These are phyloP conservation scores for Acorus calamus DNA, from an alignment of 106 monocot species.

Conservation along the genomic window DNA sequence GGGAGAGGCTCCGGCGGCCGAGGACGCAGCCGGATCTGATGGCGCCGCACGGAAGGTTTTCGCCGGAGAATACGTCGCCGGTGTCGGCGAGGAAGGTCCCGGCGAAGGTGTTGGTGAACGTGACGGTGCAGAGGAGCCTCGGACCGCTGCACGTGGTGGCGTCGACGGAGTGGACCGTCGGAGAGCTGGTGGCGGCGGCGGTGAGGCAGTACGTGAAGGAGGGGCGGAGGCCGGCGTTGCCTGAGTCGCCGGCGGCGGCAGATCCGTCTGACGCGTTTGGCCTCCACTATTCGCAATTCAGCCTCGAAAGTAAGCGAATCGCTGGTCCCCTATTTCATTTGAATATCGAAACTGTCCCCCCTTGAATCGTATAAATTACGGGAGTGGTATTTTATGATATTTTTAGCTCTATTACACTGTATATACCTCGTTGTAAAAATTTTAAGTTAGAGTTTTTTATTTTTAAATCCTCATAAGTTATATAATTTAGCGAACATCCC, in stretches of 20 bases:
- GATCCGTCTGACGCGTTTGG: conserved; percentile 31
- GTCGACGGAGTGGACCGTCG: conserved; percentile 55
- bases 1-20: conserved; percentile 6
- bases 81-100: conserved; percentile 20
- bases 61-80: not conserved
- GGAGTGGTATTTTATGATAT: no score
- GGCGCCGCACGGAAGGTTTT: not conserved
- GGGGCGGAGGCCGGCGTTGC: conserved; percentile 40
- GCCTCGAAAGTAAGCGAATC: conserved; percentile 37
- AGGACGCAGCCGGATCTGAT: conserved; percentile 11
- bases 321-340: no score
- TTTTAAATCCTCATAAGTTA: no score
- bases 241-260: conserved; percentile 1
- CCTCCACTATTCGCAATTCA: conserved; percentile 87
- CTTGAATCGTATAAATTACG: no score
- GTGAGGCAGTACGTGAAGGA: conserved; percentile 60
- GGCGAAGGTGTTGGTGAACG: conserved; percentile 62
- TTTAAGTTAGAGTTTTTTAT: no score
- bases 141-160: conserved; percentile 74
- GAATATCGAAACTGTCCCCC: no score
- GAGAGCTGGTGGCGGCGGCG: conserved; percentile 34
- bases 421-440: no score
- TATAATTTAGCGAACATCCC: no score
- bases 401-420: no score
- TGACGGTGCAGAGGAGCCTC: conserved; percentile 57